These are phyloP conservation scores for Globisporangium acanthophoron DNA, from an alignment of 352 stramenopile species.

Conservation along the genomic window DNA sequence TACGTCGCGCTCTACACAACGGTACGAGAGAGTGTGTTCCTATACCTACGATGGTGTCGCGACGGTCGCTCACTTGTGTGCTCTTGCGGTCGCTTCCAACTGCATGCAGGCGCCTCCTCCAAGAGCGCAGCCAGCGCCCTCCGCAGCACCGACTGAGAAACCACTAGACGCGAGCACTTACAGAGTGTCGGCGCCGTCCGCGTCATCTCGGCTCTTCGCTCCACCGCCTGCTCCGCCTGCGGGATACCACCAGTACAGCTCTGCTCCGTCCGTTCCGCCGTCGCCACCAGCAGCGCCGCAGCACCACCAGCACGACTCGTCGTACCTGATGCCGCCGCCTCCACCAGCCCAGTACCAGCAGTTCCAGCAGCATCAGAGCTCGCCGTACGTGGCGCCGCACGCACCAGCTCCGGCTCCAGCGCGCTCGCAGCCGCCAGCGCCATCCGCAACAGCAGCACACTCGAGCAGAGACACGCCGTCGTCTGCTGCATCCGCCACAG, in stretches of 20 bases:
- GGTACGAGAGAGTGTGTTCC: conserved; percentile 20
- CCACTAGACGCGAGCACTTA: conserved; percentile 10
- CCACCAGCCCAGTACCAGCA: conserved; percentile 9
- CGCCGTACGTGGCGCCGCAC: conserved; percentile 8
- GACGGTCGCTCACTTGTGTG: neutral
- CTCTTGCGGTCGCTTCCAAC: no score
- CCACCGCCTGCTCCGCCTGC: conserved; percentile 16
- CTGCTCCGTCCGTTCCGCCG: neutral
- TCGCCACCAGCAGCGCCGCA: neutral
- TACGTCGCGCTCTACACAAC: conserved; percentile 67
- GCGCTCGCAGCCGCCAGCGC: conserved; percentile 1
- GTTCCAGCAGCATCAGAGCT: conserved; percentile 6
- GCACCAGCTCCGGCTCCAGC: neutral
- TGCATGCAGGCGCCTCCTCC: conserved; percentile 32
- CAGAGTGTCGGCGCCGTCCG: conserved; percentile 11
- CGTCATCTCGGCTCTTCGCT: conserved; percentile 16
- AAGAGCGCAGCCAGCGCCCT: conserved; percentile 37
- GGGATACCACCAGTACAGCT: conserved; percentile 4
- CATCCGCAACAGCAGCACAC: conserved; percentile 5
- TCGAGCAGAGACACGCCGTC: neutral
- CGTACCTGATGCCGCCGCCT: conserved; percentile 16
- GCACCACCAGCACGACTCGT: conserved; percentile 4
- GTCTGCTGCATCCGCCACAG: conserved; percentile 8
- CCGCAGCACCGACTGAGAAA: conserved; percentile 29
- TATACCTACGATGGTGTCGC: neutral